A percentile compares a stretch with the other conserved stretches of the same genome.
Conservation (phyloP, 2,329 filamentous ascomycete species). For the Exophiala alcalophila region DNA sequence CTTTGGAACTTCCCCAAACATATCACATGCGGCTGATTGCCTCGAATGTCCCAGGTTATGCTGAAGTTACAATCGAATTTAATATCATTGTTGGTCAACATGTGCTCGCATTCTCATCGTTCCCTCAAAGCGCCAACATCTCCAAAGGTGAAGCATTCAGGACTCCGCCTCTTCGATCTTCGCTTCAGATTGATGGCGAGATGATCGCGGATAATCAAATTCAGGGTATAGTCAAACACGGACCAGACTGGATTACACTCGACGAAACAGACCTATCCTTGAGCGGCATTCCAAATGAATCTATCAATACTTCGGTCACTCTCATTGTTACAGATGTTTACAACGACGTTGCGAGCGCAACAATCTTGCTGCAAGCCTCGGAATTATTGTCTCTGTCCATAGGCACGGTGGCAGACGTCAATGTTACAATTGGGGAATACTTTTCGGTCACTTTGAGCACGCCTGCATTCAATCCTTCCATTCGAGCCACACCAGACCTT, state of each 20-base stretch:
- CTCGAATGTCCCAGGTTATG: constrained; percentile 76
- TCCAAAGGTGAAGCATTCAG: constrained; percentile 52
- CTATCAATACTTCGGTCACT: constrained; percentile 60
- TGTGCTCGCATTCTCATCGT: constrained; percentile 62
- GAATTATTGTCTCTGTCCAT: constrained; percentile 40
- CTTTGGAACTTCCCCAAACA: constrained; percentile 65
- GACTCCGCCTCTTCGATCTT: constrained; percentile 52
- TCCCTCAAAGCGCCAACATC: constrained; percentile 56
- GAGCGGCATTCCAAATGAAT: constrained; percentile 59
- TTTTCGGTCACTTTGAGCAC: constrained; percentile 35
- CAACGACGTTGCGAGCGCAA: constrained; percentile 58
- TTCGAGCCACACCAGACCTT: constrained; percentile 2
- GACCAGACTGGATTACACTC: constrained; percentile 69
- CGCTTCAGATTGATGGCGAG: constrained; percentile 59
- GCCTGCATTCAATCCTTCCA: constrained; percentile 6
- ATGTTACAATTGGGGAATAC: constrained; percentile 48
- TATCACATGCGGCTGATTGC: constrained; percentile 73
- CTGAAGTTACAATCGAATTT: constrained; percentile 63
- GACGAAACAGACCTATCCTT: constrained; percentile 61
- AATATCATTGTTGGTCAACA: constrained; percentile 70
- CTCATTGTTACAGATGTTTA: constrained; percentile 60
- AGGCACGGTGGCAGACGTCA: constrained; percentile 44
- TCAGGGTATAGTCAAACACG: constrained; percentile 49
- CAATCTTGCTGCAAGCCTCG: constrained; percentile 48
- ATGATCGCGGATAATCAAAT: constrained; percentile 52